phyloP scores from a whole-genome alignment of 139 green algal species.

The Chloropicon primus region DNA sequence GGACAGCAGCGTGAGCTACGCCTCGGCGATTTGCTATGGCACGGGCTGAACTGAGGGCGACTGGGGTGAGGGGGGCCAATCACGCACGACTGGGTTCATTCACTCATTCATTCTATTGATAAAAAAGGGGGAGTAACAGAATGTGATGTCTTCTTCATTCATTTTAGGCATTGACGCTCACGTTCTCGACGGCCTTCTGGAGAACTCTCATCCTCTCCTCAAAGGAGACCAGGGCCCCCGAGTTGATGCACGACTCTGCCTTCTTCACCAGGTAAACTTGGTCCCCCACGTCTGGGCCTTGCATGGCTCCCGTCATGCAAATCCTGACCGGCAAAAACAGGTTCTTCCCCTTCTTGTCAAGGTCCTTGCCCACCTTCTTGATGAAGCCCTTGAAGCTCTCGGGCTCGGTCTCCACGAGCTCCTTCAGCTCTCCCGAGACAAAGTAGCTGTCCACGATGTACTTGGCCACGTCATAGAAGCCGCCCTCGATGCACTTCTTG shows the following conservation, averaged over 20 bases:
- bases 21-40: conserved; percentile 13
- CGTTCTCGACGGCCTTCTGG: background rate
- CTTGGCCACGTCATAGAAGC: background rate
- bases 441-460: background rate
- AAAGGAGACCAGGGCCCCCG: background rate
- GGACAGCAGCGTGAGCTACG: conserved; percentile 31
- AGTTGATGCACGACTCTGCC: background rate
- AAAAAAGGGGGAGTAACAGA: no score
- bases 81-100: no score
- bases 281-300: conserved; percentile 76
- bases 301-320: conserved; percentile 67
- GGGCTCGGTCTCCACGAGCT: conserved; percentile 32
- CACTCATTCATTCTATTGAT: no score
- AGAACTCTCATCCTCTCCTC: background rate
- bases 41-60: background rate
- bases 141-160: no score
- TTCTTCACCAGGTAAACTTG: conserved; percentile 49
- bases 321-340: conserved; percentile 96
- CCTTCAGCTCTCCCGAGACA: conserved; percentile 8
- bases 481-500: background rate
- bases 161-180: no score
- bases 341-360: conserved; percentile 90
- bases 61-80: no score
- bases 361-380: conserved; percentile 77
- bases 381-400: conserved; percentile 40